Evolutionary conservation across 164 flowering plant species (phyloP), one percentile per base, ranked within the genome.

Genomic region (Stephania cephalantha): DNA sequence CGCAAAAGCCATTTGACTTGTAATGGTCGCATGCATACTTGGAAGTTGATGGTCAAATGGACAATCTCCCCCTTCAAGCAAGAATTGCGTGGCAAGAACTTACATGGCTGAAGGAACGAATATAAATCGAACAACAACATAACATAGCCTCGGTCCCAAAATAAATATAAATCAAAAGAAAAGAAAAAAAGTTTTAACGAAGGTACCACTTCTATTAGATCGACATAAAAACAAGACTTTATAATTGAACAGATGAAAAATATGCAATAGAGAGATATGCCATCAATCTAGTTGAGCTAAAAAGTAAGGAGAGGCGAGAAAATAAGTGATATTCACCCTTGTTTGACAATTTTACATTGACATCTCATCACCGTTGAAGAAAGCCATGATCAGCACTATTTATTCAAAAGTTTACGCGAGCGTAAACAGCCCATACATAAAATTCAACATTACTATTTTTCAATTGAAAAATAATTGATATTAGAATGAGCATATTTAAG

Each of bases 21-120:
- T 53, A 90, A 29, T 85, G 90, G 68, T 70, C 55, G 81, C 98
- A 95, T 1, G 95, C 92, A 81, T 95, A 95, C 81, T 93, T 25
- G 25, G 25, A 25, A 25, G 25, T 25, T 25, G 25, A 25, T 25
- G 25, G 25, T 25, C 25, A 25, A 25, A 25, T 25, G 25, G 25
- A 25, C 25, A 25, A 25, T 25, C 25, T 25, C 25, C 25, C 25
- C 25, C 25, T 25, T 25, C 25, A 25, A 25, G 25, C 25, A 25
- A 0, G 25, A 25, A 25, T 25, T 25, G 25, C 25, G 25, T 25
- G 25, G 25, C 25, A 25, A 25, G 25, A 25, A 25, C 25, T 25
- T 25, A 25, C 25, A 25, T 0, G 25, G 25, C 25, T 25, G 25
- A 25, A 25, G 25, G 25, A 25, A 25, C 25, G 0, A 25, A 25